These are phyloP conservation scores for Rauvolfia tetraphylla DNA, from an alignment of 257 asterid genomes.

Conservation along the genomic window DNA sequence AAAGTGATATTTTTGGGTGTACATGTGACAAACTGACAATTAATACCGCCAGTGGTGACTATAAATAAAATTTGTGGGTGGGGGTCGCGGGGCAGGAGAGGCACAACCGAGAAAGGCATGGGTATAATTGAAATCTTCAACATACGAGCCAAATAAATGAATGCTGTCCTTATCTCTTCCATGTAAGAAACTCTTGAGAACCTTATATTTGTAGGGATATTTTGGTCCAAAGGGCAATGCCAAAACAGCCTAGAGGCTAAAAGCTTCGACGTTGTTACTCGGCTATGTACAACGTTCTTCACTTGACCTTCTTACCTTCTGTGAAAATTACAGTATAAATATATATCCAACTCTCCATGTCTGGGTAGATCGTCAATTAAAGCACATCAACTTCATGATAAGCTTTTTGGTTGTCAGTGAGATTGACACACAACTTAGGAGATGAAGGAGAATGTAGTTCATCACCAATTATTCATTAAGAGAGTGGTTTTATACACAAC, in stretches of 20 bases:
- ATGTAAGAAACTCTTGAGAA: conserved; percentile 7
- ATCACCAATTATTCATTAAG: no score
- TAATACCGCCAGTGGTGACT: neutral
- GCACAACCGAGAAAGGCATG: conserved; percentile 8
- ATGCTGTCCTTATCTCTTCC: conserved; percentile 14
- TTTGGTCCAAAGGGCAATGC: conserved; percentile 19
- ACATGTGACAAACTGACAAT: conserved; percentile 25
- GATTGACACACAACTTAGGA: conserved; percentile 20
- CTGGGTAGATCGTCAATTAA: conserved; percentile 34
- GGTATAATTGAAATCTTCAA: conserved; percentile 26
- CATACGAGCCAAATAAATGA: conserved; percentile 9
- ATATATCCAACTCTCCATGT: conserved; percentile 1
- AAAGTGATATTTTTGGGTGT: conserved; percentile 33
- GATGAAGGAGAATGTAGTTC: neutral
- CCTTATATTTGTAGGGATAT: conserved; percentile 42
- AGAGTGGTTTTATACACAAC: no score
- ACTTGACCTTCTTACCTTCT: neutral
- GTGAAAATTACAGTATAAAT: neutral
- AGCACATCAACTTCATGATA: conserved; percentile 14
- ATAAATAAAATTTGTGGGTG: neutral
- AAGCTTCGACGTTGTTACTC: neutral
- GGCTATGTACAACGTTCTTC: neutral
- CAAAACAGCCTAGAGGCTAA: neutral
- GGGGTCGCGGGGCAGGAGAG: neutral
- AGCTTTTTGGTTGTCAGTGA: conserved; percentile 31